Evolutionary conservation across 2,329 filamentous ascomycete species (phyloP), one percentile per base, ranked within the genome.

Genomic region (Blumeriella jaapii): DNA sequence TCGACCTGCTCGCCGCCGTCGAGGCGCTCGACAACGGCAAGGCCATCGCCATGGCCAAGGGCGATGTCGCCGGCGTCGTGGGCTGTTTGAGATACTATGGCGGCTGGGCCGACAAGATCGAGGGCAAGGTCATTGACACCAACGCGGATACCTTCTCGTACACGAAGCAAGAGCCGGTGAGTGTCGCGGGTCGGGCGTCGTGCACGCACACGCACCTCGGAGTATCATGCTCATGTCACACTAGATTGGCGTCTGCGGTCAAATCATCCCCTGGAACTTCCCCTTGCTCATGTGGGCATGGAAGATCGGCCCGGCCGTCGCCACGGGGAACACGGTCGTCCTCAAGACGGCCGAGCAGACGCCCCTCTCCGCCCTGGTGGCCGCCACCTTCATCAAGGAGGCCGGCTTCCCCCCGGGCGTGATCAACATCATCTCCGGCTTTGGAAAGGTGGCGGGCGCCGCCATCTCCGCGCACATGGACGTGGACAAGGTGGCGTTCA

Each of bases 21-120:
- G 87, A 94, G 68, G 78, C 84, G 25, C 70, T 93, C 37, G 86
- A 93, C 68, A 85, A 93, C 55, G 87, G 82, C 59, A 91, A 91
- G 71, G 76, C 81, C 45, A 72, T 85, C 58, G 68, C 55, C 54
- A 74, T 84, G 71, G 79, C 83, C 44, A 80, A 75, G 56, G 80
- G 75, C 23, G 85, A 94, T 55, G 69, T 93, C 26, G 64, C 59
- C 36, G 70, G 73, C 49, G 77, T 78, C 39, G 67, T 73, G 46
- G 77, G 69, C 55, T 79, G 72, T 63, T 61, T 95, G 54, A 76
- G 86, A 61, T 95, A 89, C 66, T 91, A 87, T 57, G 78, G 69
- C 52, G 78, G 78, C 39, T 82, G 73, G 70, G 75, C 77, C 42
- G 78, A 82, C 61, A 82, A 82, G 67, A 70, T 80, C 46, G 65